A percentile compares a stretch with the other conserved stretches of the same genome.
Conservation (phyloP, 495 filamentous ascomycete species). For the Penicillium verhagenii region DNA sequence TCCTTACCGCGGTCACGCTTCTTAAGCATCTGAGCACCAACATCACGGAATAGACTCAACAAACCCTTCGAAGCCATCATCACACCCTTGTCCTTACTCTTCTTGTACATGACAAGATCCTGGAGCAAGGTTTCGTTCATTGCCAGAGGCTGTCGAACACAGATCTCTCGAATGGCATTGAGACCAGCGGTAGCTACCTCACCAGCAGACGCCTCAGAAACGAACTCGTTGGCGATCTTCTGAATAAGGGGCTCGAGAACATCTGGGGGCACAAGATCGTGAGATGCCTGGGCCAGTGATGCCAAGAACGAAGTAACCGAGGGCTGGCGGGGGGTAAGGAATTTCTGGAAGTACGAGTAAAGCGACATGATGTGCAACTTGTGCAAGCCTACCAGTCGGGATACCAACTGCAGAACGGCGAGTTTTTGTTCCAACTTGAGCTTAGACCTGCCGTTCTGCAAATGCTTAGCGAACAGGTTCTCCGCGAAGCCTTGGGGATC, state of each 20-base stretch:
- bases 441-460: constrained; percentile 82
- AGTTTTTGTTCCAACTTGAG: constrained; percentile 90
- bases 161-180: constrained; percentile 93
- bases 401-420: constrained; percentile 81
- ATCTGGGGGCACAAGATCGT: constrained; percentile 90
- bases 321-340: constrained; percentile 81
- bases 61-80: constrained; percentile 96
- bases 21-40: constrained; percentile 84
- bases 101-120: constrained; percentile 92
- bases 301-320: constrained; percentile 94
- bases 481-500: constrained; percentile 97
- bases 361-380: constrained; percentile 82
- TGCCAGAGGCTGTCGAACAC: constrained; percentile 84
- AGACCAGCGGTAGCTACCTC: constrained; percentile 92
- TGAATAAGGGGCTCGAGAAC: constrained; percentile 85
- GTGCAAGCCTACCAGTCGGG: constrained; percentile 88
- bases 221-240: constrained; percentile 98
- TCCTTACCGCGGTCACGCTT: constrained; percentile 90
- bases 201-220: constrained; percentile 86
- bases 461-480: constrained; percentile 81
- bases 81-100: constrained; percentile 96
- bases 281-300: constrained; percentile 85
- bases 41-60: constrained; percentile 84
- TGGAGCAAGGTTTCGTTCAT: constrained; percentile 96
- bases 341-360: constrained; percentile 85